phyloP scores from a whole-genome alignment of 768 basidiomycete genomes.

The Chiua virens region DNA sequence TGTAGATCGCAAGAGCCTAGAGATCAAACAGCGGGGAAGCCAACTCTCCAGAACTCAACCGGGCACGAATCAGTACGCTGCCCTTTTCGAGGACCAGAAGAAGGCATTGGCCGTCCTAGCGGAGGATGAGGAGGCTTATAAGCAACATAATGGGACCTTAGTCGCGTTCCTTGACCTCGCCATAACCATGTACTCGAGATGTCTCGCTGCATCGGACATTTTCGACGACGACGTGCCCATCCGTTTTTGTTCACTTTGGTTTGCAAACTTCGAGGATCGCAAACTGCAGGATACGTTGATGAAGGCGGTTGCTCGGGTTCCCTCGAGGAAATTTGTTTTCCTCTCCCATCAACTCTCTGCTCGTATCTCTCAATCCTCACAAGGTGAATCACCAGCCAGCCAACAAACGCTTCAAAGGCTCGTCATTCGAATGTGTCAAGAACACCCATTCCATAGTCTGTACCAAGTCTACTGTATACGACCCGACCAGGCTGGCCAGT shows the following conservation, averaged over 20 bases:
- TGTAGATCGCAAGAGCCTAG: slow-evolving; percentile 66
- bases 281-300: slow-evolving; percentile 44
- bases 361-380: slow-evolving; percentile 57
- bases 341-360: slow-evolving; percentile 93
- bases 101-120: slow-evolving; percentile 50
- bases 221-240: slow-evolving; percentile 79
- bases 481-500: slow-evolving; percentile 32
- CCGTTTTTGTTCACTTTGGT: slow-evolving; percentile 89
- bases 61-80: slow-evolving; percentile 18
- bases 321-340: slow-evolving; percentile 88
- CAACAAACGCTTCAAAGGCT: slow-evolving; percentile 64
- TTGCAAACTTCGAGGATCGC: slow-evolving; percentile 74
- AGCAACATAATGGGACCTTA: slow-evolving; percentile 43
- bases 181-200: slow-evolving; percentile 82
- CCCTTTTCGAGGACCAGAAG: slow-evolving; percentile 37
- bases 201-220: slow-evolving; percentile 64
- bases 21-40: slow-evolving; percentile 56
- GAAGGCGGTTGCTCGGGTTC: slow-evolving; percentile 55
- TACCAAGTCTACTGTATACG: slow-evolving; percentile 85
- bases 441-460: slow-evolving; percentile 93
- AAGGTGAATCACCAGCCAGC: slow-evolving; percentile 31
- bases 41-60: slow-evolving; percentile 28
- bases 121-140: slow-evolving; percentile 51
- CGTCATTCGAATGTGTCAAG: slow-evolving; percentile 74
- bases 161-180: slow-evolving; percentile 70